Conservation (phyloP, 345 rosid genomes). For the Brassica rapa region DNA sequence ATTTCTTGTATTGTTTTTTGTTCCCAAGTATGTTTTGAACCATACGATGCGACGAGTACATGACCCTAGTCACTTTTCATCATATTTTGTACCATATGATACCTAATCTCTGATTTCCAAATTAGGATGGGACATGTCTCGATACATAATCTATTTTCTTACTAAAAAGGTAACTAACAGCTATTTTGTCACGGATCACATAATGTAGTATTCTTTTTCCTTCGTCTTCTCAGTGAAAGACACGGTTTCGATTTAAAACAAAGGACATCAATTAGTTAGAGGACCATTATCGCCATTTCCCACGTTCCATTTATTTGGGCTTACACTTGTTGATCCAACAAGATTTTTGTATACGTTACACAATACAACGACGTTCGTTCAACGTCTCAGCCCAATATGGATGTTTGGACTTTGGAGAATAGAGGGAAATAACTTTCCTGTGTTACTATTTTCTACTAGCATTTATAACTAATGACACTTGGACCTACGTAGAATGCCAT, state of each 20-base stretch:
- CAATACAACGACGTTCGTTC: not conserved
- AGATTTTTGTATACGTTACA: not conserved
- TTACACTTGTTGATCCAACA: not conserved
- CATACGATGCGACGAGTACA: no score
- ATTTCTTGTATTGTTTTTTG: not conserved
- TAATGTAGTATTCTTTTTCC: no score
- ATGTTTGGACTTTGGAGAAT: not conserved
- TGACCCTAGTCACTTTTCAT: no score
- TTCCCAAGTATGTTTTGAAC: no score
- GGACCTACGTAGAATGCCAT: slow-evolving; percentile 19
- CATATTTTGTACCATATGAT: no score
- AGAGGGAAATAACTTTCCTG: not conserved
- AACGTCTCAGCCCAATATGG: not conserved
- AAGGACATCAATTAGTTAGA: not conserved
- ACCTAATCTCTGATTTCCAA: no score
- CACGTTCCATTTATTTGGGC: slow-evolving; percentile 2
- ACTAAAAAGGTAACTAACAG: no score
- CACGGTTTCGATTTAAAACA: no score
- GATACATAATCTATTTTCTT: no score
- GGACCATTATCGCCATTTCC: not conserved
- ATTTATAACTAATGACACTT: slow-evolving; percentile 6
- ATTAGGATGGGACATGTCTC: no score
- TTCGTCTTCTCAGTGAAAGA: no score
- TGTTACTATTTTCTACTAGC: not conserved
- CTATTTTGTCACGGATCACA: no score